phyloP scores from a whole-genome alignment of 805 yeast genomes.

The Suhomyces prunicola region DNA sequence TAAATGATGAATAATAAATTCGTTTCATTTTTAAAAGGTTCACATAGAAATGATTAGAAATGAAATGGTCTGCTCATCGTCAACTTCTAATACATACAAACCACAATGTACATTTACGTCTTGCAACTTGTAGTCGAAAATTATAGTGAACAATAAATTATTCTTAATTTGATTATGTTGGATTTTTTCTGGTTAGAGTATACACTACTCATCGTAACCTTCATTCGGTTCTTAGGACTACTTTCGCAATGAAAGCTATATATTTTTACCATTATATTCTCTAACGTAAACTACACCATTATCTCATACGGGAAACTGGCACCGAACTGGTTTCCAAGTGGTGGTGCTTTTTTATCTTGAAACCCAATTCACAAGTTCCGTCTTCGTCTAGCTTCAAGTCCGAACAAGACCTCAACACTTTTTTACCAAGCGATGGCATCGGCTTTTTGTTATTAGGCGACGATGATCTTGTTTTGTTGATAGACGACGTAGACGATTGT shows the following conservation, averaged over 20 bases:
- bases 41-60: background rate
- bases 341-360: slow-evolving; percentile 40
- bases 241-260: background rate
- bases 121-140: background rate
- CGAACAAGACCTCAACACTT: slow-evolving; percentile 8
- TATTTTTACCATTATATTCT: background rate
- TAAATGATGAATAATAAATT: slow-evolving; percentile 37
- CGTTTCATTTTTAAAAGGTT: background rate
- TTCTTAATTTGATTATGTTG: too few relatives aligned
- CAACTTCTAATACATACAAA: slow-evolving; percentile 5
- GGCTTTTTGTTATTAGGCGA: slow-evolving; percentile 3
- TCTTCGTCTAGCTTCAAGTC: slow-evolving; percentile 20
- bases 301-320: slow-evolving; percentile 23
- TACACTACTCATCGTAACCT: too few relatives aligned
- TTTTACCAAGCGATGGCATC: slow-evolving; percentile 4
- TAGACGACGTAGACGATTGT: background rate
- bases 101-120: slow-evolving; percentile 6
- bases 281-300: slow-evolving; percentile 9
- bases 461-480: background rate
- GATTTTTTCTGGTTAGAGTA: too few relatives aligned
- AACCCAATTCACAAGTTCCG: slow-evolving; percentile 41
- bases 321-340: slow-evolving; percentile 38
- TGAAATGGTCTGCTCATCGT: background rate
- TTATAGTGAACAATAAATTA: too few relatives aligned
- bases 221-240: too few relatives aligned